Percentiles rank a stretch among this genome's conserved stretches.
phyloP scores from a whole-genome alignment of 2,329 filamentous ascomycete genomes.

The Periglandula ipomoeae region DNA sequence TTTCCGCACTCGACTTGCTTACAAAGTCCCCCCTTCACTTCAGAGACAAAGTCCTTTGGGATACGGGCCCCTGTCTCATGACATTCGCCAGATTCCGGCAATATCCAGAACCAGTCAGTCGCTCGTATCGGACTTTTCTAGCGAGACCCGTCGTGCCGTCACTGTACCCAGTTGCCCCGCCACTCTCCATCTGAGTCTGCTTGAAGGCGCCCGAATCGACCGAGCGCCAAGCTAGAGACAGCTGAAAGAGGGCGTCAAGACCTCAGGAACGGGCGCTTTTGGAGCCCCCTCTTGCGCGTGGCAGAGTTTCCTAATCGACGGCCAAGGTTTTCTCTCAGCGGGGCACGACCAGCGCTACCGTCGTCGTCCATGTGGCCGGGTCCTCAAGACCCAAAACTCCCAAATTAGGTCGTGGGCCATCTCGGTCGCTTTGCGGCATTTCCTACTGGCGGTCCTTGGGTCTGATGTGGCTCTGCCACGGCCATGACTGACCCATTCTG shows the following conservation, averaged over 20 bases:
- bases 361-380: neutral
- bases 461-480: too few relatives aligned
- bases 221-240: neutral
- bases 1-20: too few relatives aligned
- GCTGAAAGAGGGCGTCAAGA: too few relatives aligned
- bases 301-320: neutral
- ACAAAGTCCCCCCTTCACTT: too few relatives aligned
- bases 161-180: neutral
- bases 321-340: neutral
- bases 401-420: neutral
- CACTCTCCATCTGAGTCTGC: neutral
- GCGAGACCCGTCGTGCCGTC: neutral
- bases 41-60: neutral
- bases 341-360: neutral
- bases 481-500: neutral
- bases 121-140: neutral
- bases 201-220: neutral
- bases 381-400: too few relatives aligned
- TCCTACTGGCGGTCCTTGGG: neutral
- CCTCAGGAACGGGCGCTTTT: constrained; percentile 4
- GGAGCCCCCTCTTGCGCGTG: too few relatives aligned
- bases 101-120: neutral
- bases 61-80: neutral
- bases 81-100: too few relatives aligned
- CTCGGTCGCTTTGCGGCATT: neutral